A percentile compares a stretch with the other conserved stretches of the same genome.
Evolutionary conservation across 2,329 filamentous ascomycete genomes (phyloP).

Genomic region (Tympanopsis confertula): DNA sequence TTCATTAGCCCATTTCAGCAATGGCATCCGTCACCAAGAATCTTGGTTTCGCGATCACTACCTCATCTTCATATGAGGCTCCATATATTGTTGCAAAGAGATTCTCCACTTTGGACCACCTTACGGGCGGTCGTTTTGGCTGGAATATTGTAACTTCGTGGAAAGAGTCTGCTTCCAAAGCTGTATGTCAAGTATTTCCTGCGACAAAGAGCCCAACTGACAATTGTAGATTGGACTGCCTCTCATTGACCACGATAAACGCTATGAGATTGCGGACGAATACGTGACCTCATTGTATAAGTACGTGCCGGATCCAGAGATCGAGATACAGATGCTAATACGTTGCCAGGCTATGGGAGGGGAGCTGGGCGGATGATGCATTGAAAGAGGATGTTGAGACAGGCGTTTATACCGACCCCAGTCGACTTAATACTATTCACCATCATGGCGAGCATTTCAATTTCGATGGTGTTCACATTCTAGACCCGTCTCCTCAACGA

Average conservation of each 20-base stretch:
- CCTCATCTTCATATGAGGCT: background rate
- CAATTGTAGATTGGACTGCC: constrained; percentile 1
- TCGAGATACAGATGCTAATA: background rate
- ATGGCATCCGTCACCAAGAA: constrained; percentile 1
- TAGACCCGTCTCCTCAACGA: background rate
- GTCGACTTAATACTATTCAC: background rate
- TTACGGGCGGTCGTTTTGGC: background rate
- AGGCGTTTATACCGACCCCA: background rate
- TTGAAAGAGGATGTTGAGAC: background rate
- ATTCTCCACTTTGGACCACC: constrained; percentile 1
- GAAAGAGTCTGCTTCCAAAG: background rate
- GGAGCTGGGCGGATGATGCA: background rate
- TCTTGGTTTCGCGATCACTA: background rate
- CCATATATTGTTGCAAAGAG: background rate
- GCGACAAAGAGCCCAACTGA: background rate
- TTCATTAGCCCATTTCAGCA: background rate
- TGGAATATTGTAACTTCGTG: constrained; percentile 1
- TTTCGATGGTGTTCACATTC: background rate
- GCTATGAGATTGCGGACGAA: constrained; percentile 1
- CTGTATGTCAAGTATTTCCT: background rate
- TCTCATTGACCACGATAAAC: background rate
- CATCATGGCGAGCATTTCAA: constrained; percentile 1
- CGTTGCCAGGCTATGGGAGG: constrained; percentile 1
- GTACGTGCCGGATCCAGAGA: background rate
- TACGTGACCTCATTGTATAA: background rate